Evolutionary conservation across 2,329 filamentous ascomycete genomes (phyloP).

Genomic region (Fusarium marasasianum): DNA sequence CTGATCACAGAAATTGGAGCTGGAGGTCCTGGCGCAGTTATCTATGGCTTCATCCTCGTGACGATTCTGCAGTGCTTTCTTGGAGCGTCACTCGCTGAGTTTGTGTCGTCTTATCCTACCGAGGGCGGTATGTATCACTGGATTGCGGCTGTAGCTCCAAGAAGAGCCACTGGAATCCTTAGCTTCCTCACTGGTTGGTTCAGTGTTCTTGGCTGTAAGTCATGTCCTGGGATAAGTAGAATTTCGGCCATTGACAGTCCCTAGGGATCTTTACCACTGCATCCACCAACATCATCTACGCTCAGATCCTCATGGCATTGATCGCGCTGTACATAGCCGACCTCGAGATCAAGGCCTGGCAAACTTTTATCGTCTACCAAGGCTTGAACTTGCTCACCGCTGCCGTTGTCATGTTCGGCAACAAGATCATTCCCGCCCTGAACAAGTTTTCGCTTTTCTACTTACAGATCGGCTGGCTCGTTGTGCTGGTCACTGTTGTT

Average conservation of each 20-base stretch:
- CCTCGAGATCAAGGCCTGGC: slow-evolving; percentile 1
- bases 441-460: slow-evolving; percentile 7
- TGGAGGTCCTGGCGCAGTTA: neutral
- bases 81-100: neutral
- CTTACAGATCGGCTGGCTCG: neutral
- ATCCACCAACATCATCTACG: slow-evolving; percentile 2
- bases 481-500: neutral
- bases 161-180: neutral
- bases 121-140: slow-evolving; percentile 17
- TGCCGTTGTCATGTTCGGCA: neutral
- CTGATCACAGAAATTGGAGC: slow-evolving; percentile 7
- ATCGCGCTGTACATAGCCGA: neutral
- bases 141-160: slow-evolving; percentile 1
- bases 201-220: slow-evolving; percentile 6
- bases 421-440: neutral
- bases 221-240: too few species aligned
- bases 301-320: neutral
- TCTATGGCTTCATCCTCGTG: neutral
- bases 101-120: slow-evolving; percentile 8
- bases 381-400: neutral
- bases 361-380: slow-evolving; percentile 1
- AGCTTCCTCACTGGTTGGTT: slow-evolving; percentile 11
- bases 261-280: slow-evolving; percentile 19
- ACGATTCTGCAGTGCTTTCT: slow-evolving; percentile 2
- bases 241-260: too few species aligned